These are phyloP conservation scores for Verticillium klebahnii DNA, from an alignment of 2,329 filamentous ascomycete species.

Conservation along the genomic window DNA sequence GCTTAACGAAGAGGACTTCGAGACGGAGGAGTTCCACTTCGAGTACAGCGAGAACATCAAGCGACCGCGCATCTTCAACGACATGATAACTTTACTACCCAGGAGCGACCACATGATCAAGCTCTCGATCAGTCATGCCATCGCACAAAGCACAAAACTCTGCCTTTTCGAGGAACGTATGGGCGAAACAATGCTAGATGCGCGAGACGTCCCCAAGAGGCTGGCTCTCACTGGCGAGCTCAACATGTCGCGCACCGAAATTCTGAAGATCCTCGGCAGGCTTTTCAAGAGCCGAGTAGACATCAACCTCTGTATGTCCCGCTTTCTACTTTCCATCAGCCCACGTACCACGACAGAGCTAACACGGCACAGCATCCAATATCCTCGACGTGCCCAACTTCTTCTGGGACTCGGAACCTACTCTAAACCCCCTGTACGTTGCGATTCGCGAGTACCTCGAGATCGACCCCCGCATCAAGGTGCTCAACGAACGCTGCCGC, in stretches of 20 bases:
- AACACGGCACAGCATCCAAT: constrained; percentile 65
- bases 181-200: constrained; percentile 88
- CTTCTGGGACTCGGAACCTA: constrained; percentile 98
- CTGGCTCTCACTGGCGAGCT: constrained; percentile 85
- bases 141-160: constrained; percentile 94
- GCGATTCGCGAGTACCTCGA: constrained; percentile 97
- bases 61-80: constrained; percentile 90
- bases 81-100: constrained; percentile 96
- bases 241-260: constrained; percentile 86
- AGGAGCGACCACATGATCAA: constrained; percentile 97
- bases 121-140: constrained; percentile 93
- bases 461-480: constrained; percentile 91
- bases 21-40: constrained; percentile 98
- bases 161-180: constrained; percentile 96
- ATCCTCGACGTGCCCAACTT: constrained; percentile 95
- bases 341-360: not conserved
- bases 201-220: constrained; percentile 85
- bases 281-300: constrained; percentile 94
- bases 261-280: constrained; percentile 84
- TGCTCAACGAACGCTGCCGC: constrained; percentile 92
- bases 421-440: constrained; percentile 86
- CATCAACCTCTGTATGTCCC: constrained; percentile 84
- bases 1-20: constrained; percentile 83
- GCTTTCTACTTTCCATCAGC: not conserved
- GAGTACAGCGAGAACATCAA: constrained; percentile 87